Base-by-base conservation (phyloP, 306 rosid species). In the Clitoria ternatea region DNA sequence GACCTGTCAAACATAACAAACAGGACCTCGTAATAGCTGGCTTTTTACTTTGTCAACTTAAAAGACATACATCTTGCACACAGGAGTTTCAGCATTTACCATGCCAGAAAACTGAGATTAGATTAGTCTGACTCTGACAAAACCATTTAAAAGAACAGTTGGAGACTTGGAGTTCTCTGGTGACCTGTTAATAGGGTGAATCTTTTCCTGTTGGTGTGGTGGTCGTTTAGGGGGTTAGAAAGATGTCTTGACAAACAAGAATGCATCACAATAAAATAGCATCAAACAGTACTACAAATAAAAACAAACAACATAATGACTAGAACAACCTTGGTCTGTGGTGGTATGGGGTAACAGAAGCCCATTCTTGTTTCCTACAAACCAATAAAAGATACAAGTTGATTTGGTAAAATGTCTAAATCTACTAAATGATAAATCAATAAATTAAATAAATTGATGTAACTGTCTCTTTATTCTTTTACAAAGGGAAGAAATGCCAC, bases 331-430 rank as follows among this genome's bases (percentile, higher is more conserved):
- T 86, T 90, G 98, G 73, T 92, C 96, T 7, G 98, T 90, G 50
- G 96, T 88, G 56, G 85, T 88, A 81, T 90, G 98, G 9, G 98
- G 96, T 77, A 92, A 69, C 20, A 92, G 89, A 77, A 92, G 98
- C 26, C 98, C 96, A 6, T 92, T 92, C 77, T 86, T 92, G 75
- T 92, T 92, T 57, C 98, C 96, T 88, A 81, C 30, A 73, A 69
- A 42, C 26, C 53, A 43, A 54, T 27, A 37, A 33, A 57, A 59
- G 15, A 24, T 9, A n/a, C n/a, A 43, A 47, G 47, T n/a, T 48
- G 39, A 61, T 15, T 50, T 30, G 40, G 19, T 14, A 7, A 59
- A 4, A 47, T 11, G 5, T 24, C 10, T 30, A 48, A 70, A 23
- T 52, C 36, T 23, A 72, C 53, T 5, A 30, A 32, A 20, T 19